phyloP scores from a whole-genome alignment of 768 basidiomycete genomes.

The Collybia mongolica region DNA sequence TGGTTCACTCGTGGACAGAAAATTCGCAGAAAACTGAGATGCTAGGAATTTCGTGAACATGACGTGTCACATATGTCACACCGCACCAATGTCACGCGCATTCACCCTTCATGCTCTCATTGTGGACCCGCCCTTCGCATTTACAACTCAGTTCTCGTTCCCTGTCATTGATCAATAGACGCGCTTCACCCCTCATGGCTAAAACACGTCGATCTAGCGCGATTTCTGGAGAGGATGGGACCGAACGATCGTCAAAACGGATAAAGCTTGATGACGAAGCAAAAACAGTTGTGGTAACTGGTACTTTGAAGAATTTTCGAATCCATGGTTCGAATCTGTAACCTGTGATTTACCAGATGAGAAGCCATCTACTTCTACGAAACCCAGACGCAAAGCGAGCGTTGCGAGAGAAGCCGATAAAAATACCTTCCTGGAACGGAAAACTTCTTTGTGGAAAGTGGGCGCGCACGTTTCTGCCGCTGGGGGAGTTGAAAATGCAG shows the following conservation, averaged over 20 bases:
- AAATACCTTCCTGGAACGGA: constrained; percentile 25
- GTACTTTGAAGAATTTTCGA: not conserved
- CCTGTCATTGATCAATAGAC: too few relatives aligned
- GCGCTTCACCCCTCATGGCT: not conserved
- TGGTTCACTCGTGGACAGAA: too few relatives aligned
- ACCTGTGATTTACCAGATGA: not conserved
- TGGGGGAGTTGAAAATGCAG: constrained; percentile 75
- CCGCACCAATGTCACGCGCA: too few relatives aligned
- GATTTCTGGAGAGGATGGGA: constrained; percentile 1
- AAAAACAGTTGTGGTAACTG: not conserved
- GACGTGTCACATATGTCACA: too few relatives aligned
- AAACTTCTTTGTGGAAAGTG: constrained; percentile 56
- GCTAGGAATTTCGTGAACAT: too few relatives aligned
- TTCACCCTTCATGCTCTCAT: too few relatives aligned
- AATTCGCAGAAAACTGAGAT: too few relatives aligned
- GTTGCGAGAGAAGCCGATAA: constrained; percentile 13
- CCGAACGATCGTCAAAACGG: constrained; percentile 7
- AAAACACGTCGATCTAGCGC: constrained; percentile 10
- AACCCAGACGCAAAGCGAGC: constrained; percentile 9
- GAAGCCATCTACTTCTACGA: not conserved
- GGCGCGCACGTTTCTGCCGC: constrained; percentile 85
- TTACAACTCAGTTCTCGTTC: too few relatives aligned
- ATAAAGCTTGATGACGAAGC: constrained; percentile 5
- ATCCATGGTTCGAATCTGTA: not conserved
- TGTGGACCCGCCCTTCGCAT: too few relatives aligned